These are phyloP conservation scores for Pyracantha coccinea DNA, from an alignment of 331 rosid species.

Conservation along the genomic window DNA sequence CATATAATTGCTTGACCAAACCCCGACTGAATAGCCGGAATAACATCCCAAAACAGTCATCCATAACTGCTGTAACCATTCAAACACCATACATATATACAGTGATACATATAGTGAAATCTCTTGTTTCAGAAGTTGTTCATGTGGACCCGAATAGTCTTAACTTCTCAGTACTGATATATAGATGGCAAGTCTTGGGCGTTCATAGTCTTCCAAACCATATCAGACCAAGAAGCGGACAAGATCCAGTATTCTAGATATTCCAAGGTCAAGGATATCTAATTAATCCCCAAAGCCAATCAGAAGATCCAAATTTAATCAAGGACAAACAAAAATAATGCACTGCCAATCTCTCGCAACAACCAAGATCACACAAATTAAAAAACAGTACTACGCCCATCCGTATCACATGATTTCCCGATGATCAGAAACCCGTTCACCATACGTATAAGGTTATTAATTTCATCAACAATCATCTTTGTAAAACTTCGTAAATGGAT, in stretches of 20 bases:
- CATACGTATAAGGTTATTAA: not conserved
- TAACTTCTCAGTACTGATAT: not conserved
- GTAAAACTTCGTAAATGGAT: no score
- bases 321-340: not conserved
- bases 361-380: not conserved
- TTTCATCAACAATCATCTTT: no score
- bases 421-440: not conserved
- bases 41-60: not conserved
- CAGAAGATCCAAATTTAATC: not conserved
- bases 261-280: not conserved
- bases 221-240: not conserved
- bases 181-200: not conserved
- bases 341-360: not conserved
- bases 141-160: no score
- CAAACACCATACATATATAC: not conserved
- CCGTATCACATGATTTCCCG: constrained; percentile 12
- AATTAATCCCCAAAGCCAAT: not conserved
- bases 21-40: not conserved
- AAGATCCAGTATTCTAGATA: not conserved
- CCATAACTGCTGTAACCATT: not conserved
- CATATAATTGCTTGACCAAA: not conserved
- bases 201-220: not conserved
- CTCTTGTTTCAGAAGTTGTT: not conserved
- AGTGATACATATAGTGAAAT: not conserved
- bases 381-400: not conserved